Evolutionary conservation across 129 eudicot genomes (phyloP), one percentile per base, ranked within the genome.

Genomic region (Pulicaria dysenterica): DNA sequence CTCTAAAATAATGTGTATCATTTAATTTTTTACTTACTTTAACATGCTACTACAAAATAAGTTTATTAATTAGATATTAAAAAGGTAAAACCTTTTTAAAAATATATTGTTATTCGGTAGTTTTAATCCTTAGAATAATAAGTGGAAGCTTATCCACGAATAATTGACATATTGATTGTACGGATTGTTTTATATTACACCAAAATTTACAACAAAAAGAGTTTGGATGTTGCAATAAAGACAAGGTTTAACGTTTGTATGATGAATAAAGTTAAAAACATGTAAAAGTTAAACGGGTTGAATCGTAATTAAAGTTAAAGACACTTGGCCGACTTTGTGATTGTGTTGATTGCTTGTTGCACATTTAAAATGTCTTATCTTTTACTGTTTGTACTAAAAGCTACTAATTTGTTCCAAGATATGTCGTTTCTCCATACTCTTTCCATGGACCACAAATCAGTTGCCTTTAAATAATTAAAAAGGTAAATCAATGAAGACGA

Each of bases 381-480:
- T 60, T 68, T 38, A 48, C 38, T 59, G 17, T 45, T 11, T 44
- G 68, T 57, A 46, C 67, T 7, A 54, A 41, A 43, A 56, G 16
- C 53, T 42, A 76, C 61, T 66, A 76, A n/a, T 44, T 42, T 64
- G 46, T 75, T 47, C 40, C 4, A 37, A 45, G 43, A 36, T 59
- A 16, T 70, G 82, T 70, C 77, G 62, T 36, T 70, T 70, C 71
- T 78, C 73, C 72, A 71, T 14, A 51, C 4, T 61, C 65, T 61
- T 50, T 19, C 7, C 49, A 61, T 50, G 82, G 82, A 78, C 82
- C 82, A 78, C 82, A 43, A 70, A 70, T 70, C 16, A 34, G 42
- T 70, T 17, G 39, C 38, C 9, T 15, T 48, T 45, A 67, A 67
- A 57, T 59, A 55, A 36, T 42, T 46, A 1, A 14, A 54, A 67